These are phyloP conservation scores for Citrus hindsii DNA, from an alignment of 345 rosid species.

Conservation along the genomic window DNA sequence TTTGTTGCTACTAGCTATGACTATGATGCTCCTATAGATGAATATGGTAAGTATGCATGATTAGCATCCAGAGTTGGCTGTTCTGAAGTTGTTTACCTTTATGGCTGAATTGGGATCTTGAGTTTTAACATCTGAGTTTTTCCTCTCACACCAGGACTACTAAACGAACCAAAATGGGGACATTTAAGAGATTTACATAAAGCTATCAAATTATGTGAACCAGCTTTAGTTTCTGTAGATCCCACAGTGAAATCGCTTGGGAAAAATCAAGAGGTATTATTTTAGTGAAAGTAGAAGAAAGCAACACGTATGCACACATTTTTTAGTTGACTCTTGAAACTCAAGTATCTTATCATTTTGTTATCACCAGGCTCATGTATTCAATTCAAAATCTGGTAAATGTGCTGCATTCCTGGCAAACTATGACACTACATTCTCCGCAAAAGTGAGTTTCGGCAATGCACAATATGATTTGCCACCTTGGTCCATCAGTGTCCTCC, in stretches of 20 bases:
- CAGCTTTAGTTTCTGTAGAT: constrained; percentile 67
- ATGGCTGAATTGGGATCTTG: neutral
- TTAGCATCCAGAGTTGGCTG: neutral
- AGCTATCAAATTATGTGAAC: constrained; percentile 81
- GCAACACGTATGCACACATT: neutral
- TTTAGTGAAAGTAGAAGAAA: neutral
- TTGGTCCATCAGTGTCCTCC: constrained; percentile 93
- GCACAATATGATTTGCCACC: constrained; percentile 69
- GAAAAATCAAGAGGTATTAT: constrained; percentile 60
- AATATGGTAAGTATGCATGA: constrained; percentile 57
- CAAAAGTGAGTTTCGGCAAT: constrained; percentile 53
- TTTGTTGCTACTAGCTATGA: constrained; percentile 97
- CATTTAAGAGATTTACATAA: constrained; percentile 86
- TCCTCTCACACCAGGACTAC: constrained; percentile 42
- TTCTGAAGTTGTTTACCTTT: neutral
- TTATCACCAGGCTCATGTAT: constrained; percentile 64
- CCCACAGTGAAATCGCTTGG: constrained; percentile 64
- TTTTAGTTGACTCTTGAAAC: neutral
- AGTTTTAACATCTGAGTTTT: neutral
- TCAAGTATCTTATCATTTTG: neutral
- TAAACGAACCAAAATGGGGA: constrained; percentile 82
- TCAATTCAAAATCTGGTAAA: constrained; percentile 37
- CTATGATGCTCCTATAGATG: constrained; percentile 96
- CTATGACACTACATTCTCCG: constrained; percentile 44
- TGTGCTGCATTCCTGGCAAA: constrained; percentile 93